phyloP scores from a whole-genome alignment of 257 asterid genomes.

The Linaria vulgaris region DNA sequence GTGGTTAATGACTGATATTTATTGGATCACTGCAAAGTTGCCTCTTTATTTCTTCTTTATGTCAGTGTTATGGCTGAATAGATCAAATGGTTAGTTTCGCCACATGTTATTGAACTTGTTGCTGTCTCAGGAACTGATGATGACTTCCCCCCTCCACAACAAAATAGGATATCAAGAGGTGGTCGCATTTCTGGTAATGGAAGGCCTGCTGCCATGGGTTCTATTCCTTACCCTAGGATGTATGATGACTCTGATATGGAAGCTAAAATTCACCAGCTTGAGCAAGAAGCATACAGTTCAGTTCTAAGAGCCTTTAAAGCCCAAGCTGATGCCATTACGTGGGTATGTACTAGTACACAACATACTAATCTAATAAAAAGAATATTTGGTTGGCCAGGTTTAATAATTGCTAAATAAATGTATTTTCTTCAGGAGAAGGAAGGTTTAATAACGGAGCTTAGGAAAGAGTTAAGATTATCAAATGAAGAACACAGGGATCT shows the following conservation, averaged over 20 bases:
- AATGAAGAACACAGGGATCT: conserved; percentile 85
- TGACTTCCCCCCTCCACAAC: conserved; percentile 93
- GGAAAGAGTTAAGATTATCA: conserved; percentile 74
- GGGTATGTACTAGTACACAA: conserved; percentile 51
- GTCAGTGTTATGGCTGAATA: conserved; percentile 5
- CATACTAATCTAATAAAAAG: conserved; percentile 30
- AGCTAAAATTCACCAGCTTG: conserved; percentile 82
- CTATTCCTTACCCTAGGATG: conserved; percentile 55
- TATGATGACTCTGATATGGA: conserved; percentile 70
- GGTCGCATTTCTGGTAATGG: conserved; percentile 74
- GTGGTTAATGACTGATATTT: neutral
- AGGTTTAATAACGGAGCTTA: conserved; percentile 69
- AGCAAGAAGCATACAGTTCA: conserved; percentile 90
- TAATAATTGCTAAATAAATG: conserved; percentile 33
- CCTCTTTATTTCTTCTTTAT: neutral
- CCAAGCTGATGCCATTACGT: conserved; percentile 87
- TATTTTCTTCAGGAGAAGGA: conserved; percentile 68
- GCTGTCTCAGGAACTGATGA: conserved; percentile 83
- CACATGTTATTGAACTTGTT: conserved; percentile 22
- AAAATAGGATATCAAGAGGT: conserved; percentile 86
- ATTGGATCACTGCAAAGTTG: neutral
- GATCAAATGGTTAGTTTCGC: neutral
- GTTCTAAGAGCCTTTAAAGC: conserved; percentile 94
- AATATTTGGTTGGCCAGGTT: conserved; percentile 31
- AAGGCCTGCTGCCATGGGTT: conserved; percentile 59